Evolutionary conservation across 192 early-diverging fungal genomes (phyloP).

Genomic region (Phycomyces nitens): DNA sequence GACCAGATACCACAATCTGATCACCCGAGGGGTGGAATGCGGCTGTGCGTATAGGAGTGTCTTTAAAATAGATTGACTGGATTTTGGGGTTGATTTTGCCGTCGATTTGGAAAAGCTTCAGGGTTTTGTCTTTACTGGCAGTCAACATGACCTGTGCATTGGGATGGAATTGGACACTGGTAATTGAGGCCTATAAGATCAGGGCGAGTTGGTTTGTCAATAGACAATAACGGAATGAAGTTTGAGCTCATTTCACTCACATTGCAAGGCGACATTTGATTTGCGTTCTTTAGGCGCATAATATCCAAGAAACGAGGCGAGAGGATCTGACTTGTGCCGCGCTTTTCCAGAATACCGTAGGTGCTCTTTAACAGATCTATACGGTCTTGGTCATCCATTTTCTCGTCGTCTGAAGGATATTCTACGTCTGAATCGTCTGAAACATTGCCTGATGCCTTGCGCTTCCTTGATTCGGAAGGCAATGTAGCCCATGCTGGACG

Average conservation of each 20-base stretch:
- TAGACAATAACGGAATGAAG: no score
- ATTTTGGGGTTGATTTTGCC: constrained; percentile 92
- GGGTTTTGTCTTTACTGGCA: constrained; percentile 81
- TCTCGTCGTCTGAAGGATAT: constrained; percentile 44
- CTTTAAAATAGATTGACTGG: constrained; percentile 84
- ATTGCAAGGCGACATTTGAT: constrained; percentile 62
- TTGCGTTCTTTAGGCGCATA: constrained; percentile 73
- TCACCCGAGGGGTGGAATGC: constrained; percentile 73
- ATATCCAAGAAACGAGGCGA: constrained; percentile 57
- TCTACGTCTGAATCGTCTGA: constrained; percentile 41
- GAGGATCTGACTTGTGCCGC: constrained; percentile 27
- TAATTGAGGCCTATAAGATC: constrained; percentile 55
- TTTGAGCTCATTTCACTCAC: no score
- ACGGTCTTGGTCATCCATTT: constrained; percentile 40
- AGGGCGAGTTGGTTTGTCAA: constrained; percentile 6
- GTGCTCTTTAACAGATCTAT: constrained; percentile 41
- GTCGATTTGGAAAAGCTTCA: constrained; percentile 89
- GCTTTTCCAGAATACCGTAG: constrained; percentile 41
- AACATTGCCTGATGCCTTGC: constrained; percentile 19
- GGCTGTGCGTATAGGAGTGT: constrained; percentile 79
- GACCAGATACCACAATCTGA: constrained; percentile 74
- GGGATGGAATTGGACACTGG: constrained; percentile 83
- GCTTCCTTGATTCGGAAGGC: constrained; percentile 43
- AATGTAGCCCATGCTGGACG: constrained; percentile 80
- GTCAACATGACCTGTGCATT: constrained; percentile 85